A percentile compares a stretch with the other conserved stretches of the same genome.
These are phyloP conservation scores for Pseudogymnoascus sp. DNA, from an alignment of 2,329 filamentous ascomycete species.

Conservation along the genomic window DNA sequence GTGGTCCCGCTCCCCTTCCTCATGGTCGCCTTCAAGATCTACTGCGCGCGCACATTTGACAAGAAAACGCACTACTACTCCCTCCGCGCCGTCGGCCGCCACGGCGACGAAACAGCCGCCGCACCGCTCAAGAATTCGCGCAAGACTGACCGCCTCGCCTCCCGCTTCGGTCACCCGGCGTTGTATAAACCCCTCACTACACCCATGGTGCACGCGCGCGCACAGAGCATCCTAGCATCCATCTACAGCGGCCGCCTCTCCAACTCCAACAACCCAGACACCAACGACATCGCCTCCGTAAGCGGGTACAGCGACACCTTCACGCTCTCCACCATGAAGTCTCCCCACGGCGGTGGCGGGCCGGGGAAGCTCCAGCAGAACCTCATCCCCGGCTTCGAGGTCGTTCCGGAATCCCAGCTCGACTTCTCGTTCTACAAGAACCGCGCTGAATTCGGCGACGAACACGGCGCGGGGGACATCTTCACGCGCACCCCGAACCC, in stretches of 20 bases:
- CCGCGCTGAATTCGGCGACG: slow-evolving; percentile 75
- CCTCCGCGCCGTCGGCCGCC: slow-evolving; percentile 46
- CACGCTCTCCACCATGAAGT: slow-evolving; percentile 66
- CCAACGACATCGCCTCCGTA: slow-evolving; percentile 47
- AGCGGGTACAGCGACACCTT: slow-evolving; percentile 78
- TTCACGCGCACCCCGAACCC: slow-evolving; percentile 54
- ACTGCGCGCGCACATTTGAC: slow-evolving; percentile 71
- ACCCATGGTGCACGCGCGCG: slow-evolving; percentile 90
- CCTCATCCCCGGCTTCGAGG: slow-evolving; percentile 68
- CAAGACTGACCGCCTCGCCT: slow-evolving; percentile 61
- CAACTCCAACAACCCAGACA: slow-evolving; percentile 54
- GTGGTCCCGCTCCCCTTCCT: slow-evolving; percentile 70
- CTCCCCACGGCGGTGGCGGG: slow-evolving; percentile 12
- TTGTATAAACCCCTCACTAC: slow-evolving; percentile 84
- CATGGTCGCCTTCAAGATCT: slow-evolving; percentile 77
- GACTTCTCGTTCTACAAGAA: slow-evolving; percentile 93
- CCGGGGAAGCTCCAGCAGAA: slow-evolving; percentile 26
- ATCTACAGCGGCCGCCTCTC: slow-evolving; percentile 75
- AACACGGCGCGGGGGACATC: slow-evolving; percentile 70
- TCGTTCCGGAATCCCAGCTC: slow-evolving; percentile 76
- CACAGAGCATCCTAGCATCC: slow-evolving; percentile 75
- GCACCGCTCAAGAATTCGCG: slow-evolving; percentile 40
- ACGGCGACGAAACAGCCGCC: slow-evolving; percentile 36
- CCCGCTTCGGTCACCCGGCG: slow-evolving; percentile 82
- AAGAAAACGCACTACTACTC: slow-evolving; percentile 73